A percentile compares a stretch with the other conserved stretches of the same genome.
These are phyloP conservation scores for Rhodotorula sp. DNA, from an alignment of 1,284 basidiomycete species.

Conservation along the genomic window DNA sequence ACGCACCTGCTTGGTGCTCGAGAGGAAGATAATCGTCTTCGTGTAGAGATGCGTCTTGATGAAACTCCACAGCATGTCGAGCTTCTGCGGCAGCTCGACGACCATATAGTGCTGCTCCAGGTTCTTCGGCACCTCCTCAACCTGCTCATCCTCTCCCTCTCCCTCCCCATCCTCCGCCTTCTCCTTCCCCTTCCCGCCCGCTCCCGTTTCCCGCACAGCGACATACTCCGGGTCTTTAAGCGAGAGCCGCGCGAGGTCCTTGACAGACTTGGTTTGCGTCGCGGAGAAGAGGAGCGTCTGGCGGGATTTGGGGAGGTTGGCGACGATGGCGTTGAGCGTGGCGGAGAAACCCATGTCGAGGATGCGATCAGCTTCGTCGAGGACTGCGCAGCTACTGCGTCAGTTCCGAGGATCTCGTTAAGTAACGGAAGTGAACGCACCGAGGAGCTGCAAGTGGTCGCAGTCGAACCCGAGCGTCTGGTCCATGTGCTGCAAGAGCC, in stretches of 20 bases:
- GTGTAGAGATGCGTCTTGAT: constrained; percentile 89
- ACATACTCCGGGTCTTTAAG: constrained; percentile 80
- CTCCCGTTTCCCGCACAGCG: constrained; percentile 50
- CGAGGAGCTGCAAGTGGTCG: constrained; percentile 84
- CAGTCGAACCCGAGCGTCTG: constrained; percentile 94
- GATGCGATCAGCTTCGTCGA: constrained; percentile 95
- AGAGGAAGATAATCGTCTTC: constrained; percentile 92
- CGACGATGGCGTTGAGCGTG: constrained; percentile 83
- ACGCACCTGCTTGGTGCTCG: constrained; percentile 80
- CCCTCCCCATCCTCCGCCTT: constrained; percentile 29
- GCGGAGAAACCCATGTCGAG: constrained; percentile 94
- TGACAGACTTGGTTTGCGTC: constrained; percentile 88
- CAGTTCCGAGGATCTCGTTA: neutral
- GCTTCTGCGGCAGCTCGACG: constrained; percentile 79
- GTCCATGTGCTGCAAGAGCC: constrained; percentile 95
- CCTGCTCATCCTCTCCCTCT: constrained; percentile 48
- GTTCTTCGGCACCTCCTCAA: constrained; percentile 59
- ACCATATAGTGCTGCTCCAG: constrained; percentile 90
- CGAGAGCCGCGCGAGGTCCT: constrained; percentile 84
- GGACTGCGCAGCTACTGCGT: constrained; percentile 58
- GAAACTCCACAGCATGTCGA: constrained; percentile 91
- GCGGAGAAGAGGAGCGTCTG: constrained; percentile 97
- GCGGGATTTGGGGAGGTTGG: constrained; percentile 65
- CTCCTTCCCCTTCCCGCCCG: constrained; percentile 52
- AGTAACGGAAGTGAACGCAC: constrained; percentile 54